phyloP scores from a whole-genome alignment of 2,329 filamentous ascomycete species.

The Corniculantispora saksenae region DNA sequence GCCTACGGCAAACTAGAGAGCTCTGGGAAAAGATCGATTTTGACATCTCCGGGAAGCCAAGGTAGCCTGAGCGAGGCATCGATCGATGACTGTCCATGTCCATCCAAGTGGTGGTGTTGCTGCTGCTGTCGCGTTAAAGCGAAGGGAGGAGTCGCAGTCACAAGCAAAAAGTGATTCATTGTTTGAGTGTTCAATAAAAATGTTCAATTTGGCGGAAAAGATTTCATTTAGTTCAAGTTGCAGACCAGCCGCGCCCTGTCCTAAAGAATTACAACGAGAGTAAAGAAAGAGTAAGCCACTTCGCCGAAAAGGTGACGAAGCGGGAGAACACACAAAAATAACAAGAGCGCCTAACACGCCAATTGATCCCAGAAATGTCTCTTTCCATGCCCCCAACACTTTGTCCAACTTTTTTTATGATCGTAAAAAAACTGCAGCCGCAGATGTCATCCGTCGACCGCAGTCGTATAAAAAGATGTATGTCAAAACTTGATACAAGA shows the following conservation, averaged over 20 bases:
- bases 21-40: neutral
- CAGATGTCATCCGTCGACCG: conserved; percentile 25
- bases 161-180: neutral
- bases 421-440: conserved; percentile 28
- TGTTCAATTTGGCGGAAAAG: conserved; percentile 17
- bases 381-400: conserved; percentile 27
- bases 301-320: conserved; percentile 9
- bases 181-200: conserved; percentile 7
- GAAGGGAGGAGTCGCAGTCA: neutral
- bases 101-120: neutral
- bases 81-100: too few relatives aligned
- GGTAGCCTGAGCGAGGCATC: neutral
- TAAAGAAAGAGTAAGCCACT: conserved; percentile 24
- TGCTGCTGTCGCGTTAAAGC: neutral
- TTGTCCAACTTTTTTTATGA: conserved; percentile 32
- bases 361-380: conserved; percentile 24
- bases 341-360: conserved; percentile 32
- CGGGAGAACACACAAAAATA: conserved; percentile 25
- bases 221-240: conserved; percentile 11
- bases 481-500: conserved; percentile 46
- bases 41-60: neutral
- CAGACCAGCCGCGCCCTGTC: conserved; percentile 17
- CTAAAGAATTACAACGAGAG: conserved; percentile 21
- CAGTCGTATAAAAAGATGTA: conserved; percentile 33
- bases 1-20: neutral